Evolutionary conservation across 2,329 filamentous ascomycete species (phyloP).

Genomic region (Alternaria dauci): DNA sequence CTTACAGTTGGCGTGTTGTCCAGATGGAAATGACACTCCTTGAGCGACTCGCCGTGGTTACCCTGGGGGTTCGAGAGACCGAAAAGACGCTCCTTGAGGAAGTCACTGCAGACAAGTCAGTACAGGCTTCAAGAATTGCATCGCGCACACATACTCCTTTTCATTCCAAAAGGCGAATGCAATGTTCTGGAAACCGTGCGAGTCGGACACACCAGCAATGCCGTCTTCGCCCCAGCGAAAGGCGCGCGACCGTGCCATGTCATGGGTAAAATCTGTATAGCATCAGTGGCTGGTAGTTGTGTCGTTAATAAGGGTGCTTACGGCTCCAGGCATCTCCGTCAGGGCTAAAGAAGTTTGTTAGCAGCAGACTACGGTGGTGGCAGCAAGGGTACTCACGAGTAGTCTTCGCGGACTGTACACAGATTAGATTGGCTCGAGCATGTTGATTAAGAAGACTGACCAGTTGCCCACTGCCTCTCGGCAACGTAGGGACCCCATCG

Average conservation of each 20-base stretch:
- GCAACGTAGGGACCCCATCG: conserved; percentile 95
- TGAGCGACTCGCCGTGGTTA: conserved; percentile 96
- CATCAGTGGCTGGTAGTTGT: conserved; percentile 34
- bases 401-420: conserved; percentile 83
- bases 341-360: conserved; percentile 62
- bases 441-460: conserved; percentile 56
- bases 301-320: conserved; percentile 59
- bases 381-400: conserved; percentile 65
- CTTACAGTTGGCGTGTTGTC: conserved; percentile 84
- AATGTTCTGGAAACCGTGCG: conserved; percentile 89
- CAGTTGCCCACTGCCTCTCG: conserved; percentile 95
- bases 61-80: conserved; percentile 95
- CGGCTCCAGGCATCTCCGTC: conserved; percentile 94
- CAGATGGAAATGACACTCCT: conserved; percentile 94
- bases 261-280: conserved; percentile 83
- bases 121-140: no score
- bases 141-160: conserved; percentile 73
- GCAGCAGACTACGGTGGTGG: conserved; percentile 21
- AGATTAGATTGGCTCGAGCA: conserved; percentile 36
- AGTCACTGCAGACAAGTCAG: conserved; percentile 70
- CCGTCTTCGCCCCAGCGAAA: conserved; percentile 98
- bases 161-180: conserved; percentile 98
- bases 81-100: conserved; percentile 93
- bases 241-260: conserved; percentile 85
- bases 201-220: conserved; percentile 94